Base-by-base conservation (phyloP, 2,329 filamentous ascomycete species). In the Aspergillus amoenus region DNA sequence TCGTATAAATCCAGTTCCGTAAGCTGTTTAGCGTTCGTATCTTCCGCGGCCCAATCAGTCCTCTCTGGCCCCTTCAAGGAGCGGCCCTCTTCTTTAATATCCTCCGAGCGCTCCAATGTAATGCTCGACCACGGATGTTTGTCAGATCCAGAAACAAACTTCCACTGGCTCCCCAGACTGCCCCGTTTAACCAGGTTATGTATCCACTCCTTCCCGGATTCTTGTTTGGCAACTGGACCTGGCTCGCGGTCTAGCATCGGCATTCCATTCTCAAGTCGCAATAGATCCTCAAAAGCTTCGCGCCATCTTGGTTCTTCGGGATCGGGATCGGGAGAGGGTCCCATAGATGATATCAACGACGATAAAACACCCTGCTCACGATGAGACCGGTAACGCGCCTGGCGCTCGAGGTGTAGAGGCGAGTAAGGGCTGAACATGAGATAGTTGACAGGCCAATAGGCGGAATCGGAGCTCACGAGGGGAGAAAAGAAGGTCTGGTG, bases 261-360 rank as follows among this genome's bases (percentile, higher is more conserved):
- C 54, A 75, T 71, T 21, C 76, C 77, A 52, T 78, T 78, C 51
- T 79, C 73, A 3, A 82, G 72, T 47, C 76, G 76, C 15, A 86
- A 62, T 9, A 87, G 75, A 62, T 87, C 84, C 63, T 86, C 83
- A 62, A 84, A 86, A 0, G 84, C 84, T 50, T 81, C 79, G 15
- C 81, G 76, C 83, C 83, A 85, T 32, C 76, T 75, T 0, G 74
- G 73, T 49, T 74, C 72, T 1, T 57, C 61, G 3, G 47, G 73
- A 62, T 61, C 75, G 70, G 56, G 73, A 55, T 68, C 72, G 27
- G 64, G 76, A 48, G 59, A 69, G 39, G 41, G 56, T 27, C 64
- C 64, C 34, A 73, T 58, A 12, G 72, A 69, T 0, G 71, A 68
- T 61, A 75, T 67, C 52, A 75, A 63, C 7, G 72, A 74, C 3